A percentile compares a stretch with the other conserved stretches of the same genome.
These are phyloP conservation scores for Globisporangium cylindrosporum DNA, from an alignment of 352 stramenopile genomes.

Conservation along the genomic window DNA sequence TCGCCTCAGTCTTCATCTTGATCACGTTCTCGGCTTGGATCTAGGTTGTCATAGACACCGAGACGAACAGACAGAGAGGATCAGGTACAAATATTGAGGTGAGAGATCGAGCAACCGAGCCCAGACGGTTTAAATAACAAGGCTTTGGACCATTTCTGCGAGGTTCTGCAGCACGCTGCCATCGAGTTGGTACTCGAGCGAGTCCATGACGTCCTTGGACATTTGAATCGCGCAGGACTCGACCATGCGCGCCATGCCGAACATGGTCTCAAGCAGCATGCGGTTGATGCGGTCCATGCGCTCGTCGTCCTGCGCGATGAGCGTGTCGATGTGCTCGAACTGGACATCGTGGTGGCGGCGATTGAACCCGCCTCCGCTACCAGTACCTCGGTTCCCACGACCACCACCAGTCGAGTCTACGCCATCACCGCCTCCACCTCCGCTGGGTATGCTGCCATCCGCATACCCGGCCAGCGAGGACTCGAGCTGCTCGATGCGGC, in stretches of 20 bases:
- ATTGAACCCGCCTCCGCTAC: neutral
- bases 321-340: conserved; percentile 56
- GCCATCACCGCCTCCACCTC: neutral
- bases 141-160: conserved; percentile 47
- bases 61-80: neutral
- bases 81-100: neutral
- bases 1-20: conserved; percentile 36
- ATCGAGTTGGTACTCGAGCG: conserved; percentile 73
- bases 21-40: conserved; percentile 62
- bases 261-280: conserved; percentile 80
- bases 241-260: conserved; percentile 84
- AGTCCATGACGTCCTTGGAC: conserved; percentile 80
- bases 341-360: conserved; percentile 27
- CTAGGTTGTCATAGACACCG: conserved; percentile 13
- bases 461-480: conserved; percentile 25
- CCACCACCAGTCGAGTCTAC: neutral
- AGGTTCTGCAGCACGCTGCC: conserved; percentile 57
- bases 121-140: neutral
- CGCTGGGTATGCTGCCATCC: conserved; percentile 10
- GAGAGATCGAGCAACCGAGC: neutral
- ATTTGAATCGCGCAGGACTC: conserved; percentile 83
- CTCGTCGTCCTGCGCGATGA: conserved; percentile 49
- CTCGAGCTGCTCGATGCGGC: conserved; percentile 66
- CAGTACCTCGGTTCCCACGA: neutral
- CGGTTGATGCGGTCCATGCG: conserved; percentile 65